A percentile compares a stretch with the other conserved stretches of the same genome.
These are phyloP conservation scores for Auricularia sp. DNA, from an alignment of 768 basidiomycete genomes.

Conservation along the genomic window DNA sequence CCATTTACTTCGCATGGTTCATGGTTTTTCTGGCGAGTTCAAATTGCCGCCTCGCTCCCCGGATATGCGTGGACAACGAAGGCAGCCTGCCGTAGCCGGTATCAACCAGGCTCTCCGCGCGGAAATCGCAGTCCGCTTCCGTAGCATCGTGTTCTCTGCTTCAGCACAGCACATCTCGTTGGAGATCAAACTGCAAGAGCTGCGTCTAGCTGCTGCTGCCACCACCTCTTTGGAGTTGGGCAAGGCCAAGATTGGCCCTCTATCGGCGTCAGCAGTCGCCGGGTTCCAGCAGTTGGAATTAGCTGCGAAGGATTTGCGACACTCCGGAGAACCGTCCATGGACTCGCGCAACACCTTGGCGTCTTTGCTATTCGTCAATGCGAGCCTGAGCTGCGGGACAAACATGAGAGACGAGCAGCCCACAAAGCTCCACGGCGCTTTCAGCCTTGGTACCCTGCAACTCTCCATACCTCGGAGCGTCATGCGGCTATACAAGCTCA, in stretches of 20 bases:
- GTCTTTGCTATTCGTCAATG: slow-evolving; percentile 39
- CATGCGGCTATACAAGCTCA: slow-evolving; percentile 63
- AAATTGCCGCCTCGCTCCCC: neutral
- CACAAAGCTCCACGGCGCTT: slow-evolving; percentile 4
- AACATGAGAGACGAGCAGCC: slow-evolving; percentile 24
- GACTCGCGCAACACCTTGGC: slow-evolving; percentile 51
- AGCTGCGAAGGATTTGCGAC: slow-evolving; percentile 46
- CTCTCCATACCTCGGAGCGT: slow-evolving; percentile 66
- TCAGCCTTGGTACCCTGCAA: slow-evolving; percentile 8
- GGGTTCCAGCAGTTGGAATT: slow-evolving; percentile 9
- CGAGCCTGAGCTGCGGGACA: slow-evolving; percentile 39
- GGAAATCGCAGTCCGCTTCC: neutral
- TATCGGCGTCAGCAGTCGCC: slow-evolving; percentile 25
- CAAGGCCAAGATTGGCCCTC: neutral
- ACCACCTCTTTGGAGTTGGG: neutral
- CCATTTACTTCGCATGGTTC: slow-evolving; percentile 37
- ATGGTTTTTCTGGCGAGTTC: neutral
- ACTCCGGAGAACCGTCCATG: slow-evolving; percentile 23
- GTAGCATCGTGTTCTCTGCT: neutral
- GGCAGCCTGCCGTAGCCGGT: neutral
- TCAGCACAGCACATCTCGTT: neutral
- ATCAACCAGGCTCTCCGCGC: neutral
- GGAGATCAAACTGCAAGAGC: neutral
- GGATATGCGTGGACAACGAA: neutral
- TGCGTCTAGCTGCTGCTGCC: neutral